Base-by-base conservation (phyloP, 768 basidiomycete genomes). In the Mycena amicta region DNA sequence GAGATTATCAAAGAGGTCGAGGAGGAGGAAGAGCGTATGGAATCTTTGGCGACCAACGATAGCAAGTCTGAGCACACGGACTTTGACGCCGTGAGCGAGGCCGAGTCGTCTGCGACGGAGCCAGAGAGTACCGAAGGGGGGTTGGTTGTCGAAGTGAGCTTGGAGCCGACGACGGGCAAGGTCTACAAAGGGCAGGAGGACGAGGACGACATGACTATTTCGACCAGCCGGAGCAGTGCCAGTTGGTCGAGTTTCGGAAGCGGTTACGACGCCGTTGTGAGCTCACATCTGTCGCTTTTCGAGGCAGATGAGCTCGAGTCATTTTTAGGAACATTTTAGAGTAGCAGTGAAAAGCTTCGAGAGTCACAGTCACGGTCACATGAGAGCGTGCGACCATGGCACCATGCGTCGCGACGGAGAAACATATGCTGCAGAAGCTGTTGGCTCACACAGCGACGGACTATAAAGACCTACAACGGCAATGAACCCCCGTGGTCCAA, bases 1-100 rank as follows among this genome's bases (percentile, higher is more conserved):
- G 62, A 29, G 15, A 49, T 52, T 31, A 63, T 63, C 53, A 29
- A 59, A 39, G 58, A 63, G 53, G 56, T 39, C 41, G 62, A 57
- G 11, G 59, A 60, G 43, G 62, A 63, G 25, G 62, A 58, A 31
- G n/a, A n/a, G n/a, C 53, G 41, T 16, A 13, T 12, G 22, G 50
- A 22, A 25, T n/a, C 25, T 4, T 27, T 43, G 33, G 29, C 27
- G 33, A 5, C n/a, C 30, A 6, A 31, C 5, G 56, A 26, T 12
- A 45, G 47, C 41, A 50, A 46, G 50, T 56, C 53, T 5, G 56
- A 62, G 4, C 52, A 60, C 22, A 53, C 40, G 25, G 55, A 63
- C n/a, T 63, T 52, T 28, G 43, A 43, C 13, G 45, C 43, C 25
- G 40, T n/a, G 39, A 50, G 52, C 49, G 53, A 54, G 40, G 28